Conservation (phyloP, 2,329 filamentous ascomycete genomes). For the Fonsecaea erecta region DNA sequence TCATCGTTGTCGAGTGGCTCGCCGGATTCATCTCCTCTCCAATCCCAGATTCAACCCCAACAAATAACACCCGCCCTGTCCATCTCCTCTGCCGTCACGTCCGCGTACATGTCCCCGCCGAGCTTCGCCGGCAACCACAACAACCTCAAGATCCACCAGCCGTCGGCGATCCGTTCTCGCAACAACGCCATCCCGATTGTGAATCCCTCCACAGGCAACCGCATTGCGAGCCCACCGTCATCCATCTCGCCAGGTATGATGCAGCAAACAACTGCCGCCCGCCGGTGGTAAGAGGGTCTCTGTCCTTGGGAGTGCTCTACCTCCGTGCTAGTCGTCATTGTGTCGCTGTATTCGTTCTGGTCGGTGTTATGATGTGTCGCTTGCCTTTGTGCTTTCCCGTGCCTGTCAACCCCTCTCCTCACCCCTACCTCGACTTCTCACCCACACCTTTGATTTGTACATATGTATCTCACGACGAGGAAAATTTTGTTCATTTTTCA, state of each 20-base stretch:
- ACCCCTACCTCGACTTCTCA: conserved; percentile 16
- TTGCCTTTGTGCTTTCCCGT: conserved; percentile 31
- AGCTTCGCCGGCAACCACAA: conserved; percentile 68
- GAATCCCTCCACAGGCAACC: conserved; percentile 88
- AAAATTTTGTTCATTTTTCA: conserved; percentile 30
- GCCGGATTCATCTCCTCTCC: conserved; percentile 86
- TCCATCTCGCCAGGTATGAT: conserved; percentile 68
- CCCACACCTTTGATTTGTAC: conserved; percentile 27
- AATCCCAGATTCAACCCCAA: conserved; percentile 75
- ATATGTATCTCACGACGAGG: conserved; percentile 33
- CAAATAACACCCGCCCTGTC: conserved; percentile 74
- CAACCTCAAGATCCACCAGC: conserved; percentile 86
- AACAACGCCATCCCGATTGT: conserved; percentile 98
- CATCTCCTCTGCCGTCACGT: conserved; percentile 67
- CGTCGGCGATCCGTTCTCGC: conserved; percentile 72
- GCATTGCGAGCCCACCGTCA: conserved; percentile 84
- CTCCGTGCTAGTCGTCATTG: conserved; percentile 33
- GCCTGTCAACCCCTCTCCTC: conserved; percentile 24
- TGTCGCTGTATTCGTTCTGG: conserved; percentile 35
- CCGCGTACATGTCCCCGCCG: conserved; percentile 59
- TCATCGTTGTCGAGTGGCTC: conserved; percentile 95
- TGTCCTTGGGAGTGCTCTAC: conserved; percentile 27
- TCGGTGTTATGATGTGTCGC: conserved; percentile 37
- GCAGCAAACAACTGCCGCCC: conserved; percentile 56
- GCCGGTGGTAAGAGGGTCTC: conserved; percentile 42